These are phyloP conservation scores for Harrya chromipes DNA, from an alignment of 768 basidiomycete genomes.

Conservation along the genomic window DNA sequence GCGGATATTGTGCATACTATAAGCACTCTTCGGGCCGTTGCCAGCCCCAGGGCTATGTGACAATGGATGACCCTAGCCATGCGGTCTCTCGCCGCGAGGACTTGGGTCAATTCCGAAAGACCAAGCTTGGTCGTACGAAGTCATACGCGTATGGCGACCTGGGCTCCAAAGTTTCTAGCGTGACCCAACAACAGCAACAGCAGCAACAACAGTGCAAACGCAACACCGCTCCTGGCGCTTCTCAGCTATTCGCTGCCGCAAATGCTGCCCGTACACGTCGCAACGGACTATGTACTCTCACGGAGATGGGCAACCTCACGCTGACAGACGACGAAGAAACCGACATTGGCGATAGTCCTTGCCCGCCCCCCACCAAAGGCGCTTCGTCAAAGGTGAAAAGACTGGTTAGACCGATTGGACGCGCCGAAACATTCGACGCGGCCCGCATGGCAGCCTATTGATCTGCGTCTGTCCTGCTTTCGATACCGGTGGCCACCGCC, in stretches of 20 bases:
- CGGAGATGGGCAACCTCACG: constrained; percentile 61
- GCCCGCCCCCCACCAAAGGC: constrained; percentile 71
- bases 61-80: constrained; percentile 93
- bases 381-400: constrained; percentile 57
- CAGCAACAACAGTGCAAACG: constrained; percentile 51
- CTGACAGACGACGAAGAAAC: constrained; percentile 73
- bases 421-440: constrained; percentile 71
- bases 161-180: constrained; percentile 38
- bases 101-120: constrained; percentile 87
- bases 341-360: constrained; percentile 84
- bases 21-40: constrained; percentile 66
- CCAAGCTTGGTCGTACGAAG: constrained; percentile 84
- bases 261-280: constrained; percentile 66
- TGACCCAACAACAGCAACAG: constrained; percentile 36
- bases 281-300: constrained; percentile 58
- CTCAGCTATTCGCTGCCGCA: constrained; percentile 63
- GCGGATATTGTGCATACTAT: constrained; percentile 91
- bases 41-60: constrained; percentile 78
- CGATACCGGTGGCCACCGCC: constrained; percentile 1
- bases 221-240: constrained; percentile 62
- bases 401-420: constrained; percentile 45
- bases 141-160: constrained; percentile 92
- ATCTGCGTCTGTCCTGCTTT: constrained; percentile 6
- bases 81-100: constrained; percentile 78
- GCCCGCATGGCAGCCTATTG: constrained; percentile 48